Base-by-base conservation (phyloP, 805 yeast species). In the Vanderwaltozyma yarrowii region DNA sequence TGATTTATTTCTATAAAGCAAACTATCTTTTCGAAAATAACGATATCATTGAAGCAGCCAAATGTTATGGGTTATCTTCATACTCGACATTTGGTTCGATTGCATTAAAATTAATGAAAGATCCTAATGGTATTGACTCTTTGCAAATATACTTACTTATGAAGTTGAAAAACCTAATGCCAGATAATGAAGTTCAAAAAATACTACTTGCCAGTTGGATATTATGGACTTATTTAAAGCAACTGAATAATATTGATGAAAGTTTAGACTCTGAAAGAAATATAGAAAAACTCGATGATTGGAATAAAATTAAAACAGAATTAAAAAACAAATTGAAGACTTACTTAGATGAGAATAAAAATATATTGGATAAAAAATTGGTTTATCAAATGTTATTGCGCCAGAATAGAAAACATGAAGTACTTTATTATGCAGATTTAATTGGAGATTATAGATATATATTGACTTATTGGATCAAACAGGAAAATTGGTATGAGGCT, bases 401-500 rank as follows among this genome's bases (percentile, higher is more conserved):
- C 3, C 81, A 81, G 49, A 80, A 86, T 42, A 67, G 81, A 40
- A 71, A 71, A 34, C 67, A 71, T 0, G 81, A 79, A 52, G 61
- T 87, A 13, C 50, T 89, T 1, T 70, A 65, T 41, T 85, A 73
- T 58, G 88, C 95, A 0, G 75, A 73, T 25, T 52, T 77, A 15
- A 69, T 80, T 7, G 67, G 73, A 32, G 95, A 92, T 54, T 74
- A 70, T 52, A 75, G 74, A 32, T 82, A 71, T 56, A 80, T 86
- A 2, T 56, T 88, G 23, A 66, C 76, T 6, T 76, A 80, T 56
- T 76, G 87, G 72, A 69, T 88, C 11, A 73, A 77, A 36, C 55
- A 68, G 20, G 80, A 78, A 44, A 71, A 78, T 43, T 92, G 96
- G 95, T 56, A 64, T 12, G 78, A 78, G 40, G 81, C 94, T 0